Conservation (phyloP, 257 asterid genomes). For the Solanum stenotomum region DNA sequence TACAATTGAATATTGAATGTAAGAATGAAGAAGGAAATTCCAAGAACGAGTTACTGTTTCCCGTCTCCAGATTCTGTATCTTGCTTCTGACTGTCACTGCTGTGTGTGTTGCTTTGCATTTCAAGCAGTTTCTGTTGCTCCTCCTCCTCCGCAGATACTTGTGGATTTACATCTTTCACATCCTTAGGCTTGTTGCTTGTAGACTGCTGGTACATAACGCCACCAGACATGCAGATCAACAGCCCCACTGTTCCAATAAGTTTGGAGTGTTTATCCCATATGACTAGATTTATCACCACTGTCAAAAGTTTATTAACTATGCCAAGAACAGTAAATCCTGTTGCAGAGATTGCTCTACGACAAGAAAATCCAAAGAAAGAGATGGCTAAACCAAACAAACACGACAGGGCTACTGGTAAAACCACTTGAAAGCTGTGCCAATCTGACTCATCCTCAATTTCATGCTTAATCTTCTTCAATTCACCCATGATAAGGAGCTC, state of each 20-base stretch:
- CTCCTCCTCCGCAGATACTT: slow-evolving; percentile 32
- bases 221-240: slow-evolving; percentile 84
- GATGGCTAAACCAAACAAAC: slow-evolving; percentile 83
- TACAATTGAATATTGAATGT: neutral
- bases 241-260: slow-evolving; percentile 78
- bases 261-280: slow-evolving; percentile 92
- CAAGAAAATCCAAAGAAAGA: slow-evolving; percentile 95
- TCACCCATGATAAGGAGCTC: slow-evolving; percentile 96
- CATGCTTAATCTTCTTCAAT: slow-evolving; percentile 73
- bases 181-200: slow-evolving; percentile 45
- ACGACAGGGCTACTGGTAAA: slow-evolving; percentile 77
- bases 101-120: slow-evolving; percentile 41
- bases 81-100: slow-evolving; percentile 24
- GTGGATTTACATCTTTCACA: slow-evolving; percentile 27
- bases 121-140: slow-evolving; percentile 71
- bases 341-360: slow-evolving; percentile 84
- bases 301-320: slow-evolving; percentile 85
- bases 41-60: slow-evolving; percentile 25
- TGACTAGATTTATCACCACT: slow-evolving; percentile 71
- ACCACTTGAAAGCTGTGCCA: slow-evolving; percentile 70
- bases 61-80: slow-evolving; percentile 25
- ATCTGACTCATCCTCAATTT: slow-evolving; percentile 56
- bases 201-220: slow-evolving; percentile 79
- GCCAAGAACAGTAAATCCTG: slow-evolving; percentile 94
- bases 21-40: neutral